Conservation (phyloP, 371 early-diverging fungal genomes). For the Lichtheimia hyalospora region DNA sequence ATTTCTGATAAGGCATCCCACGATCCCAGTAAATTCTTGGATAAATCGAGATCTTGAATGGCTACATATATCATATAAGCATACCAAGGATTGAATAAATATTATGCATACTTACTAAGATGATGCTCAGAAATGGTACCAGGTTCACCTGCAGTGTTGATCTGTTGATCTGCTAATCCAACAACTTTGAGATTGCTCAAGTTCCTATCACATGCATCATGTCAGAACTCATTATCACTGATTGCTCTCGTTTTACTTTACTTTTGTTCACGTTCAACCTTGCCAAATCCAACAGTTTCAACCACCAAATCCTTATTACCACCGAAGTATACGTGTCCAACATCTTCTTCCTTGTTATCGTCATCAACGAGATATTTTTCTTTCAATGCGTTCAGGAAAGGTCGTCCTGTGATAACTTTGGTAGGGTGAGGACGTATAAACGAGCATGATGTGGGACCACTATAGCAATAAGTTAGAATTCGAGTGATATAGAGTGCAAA, state of each 20-base stretch:
- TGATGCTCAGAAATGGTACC: constrained; percentile 20
- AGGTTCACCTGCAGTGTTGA: constrained; percentile 31
- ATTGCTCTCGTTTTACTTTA: constrained; percentile 2
- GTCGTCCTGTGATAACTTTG: constrained; percentile 52
- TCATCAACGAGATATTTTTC: constrained; percentile 52
- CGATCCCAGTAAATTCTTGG: constrained; percentile 59
- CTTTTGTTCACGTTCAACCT: constrained; percentile 60
- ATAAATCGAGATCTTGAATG: constrained; percentile 75
- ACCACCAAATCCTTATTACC: constrained; percentile 59
- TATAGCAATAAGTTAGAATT: neutral
- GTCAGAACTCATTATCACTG: too few relatives aligned
- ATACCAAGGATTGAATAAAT: neutral
- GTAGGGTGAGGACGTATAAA: constrained; percentile 65
- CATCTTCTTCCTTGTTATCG: constrained; percentile 26
- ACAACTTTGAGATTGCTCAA: constrained; percentile 51
- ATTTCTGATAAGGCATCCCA: constrained; percentile 69
- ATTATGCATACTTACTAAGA: constrained; percentile 18
- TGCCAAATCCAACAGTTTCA: constrained; percentile 82
- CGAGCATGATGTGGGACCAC: constrained; percentile 62
- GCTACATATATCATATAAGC: constrained; percentile 12
- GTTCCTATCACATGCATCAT: constrained; percentile 18
- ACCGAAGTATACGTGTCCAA: constrained; percentile 41
- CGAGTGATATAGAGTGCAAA: neutral
- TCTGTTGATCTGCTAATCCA: constrained; percentile 48
- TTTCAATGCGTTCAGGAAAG: constrained; percentile 54